phyloP scores from a whole-genome alignment of 2,329 filamentous ascomycete genomes.

The Magnaporthales sp. region DNA sequence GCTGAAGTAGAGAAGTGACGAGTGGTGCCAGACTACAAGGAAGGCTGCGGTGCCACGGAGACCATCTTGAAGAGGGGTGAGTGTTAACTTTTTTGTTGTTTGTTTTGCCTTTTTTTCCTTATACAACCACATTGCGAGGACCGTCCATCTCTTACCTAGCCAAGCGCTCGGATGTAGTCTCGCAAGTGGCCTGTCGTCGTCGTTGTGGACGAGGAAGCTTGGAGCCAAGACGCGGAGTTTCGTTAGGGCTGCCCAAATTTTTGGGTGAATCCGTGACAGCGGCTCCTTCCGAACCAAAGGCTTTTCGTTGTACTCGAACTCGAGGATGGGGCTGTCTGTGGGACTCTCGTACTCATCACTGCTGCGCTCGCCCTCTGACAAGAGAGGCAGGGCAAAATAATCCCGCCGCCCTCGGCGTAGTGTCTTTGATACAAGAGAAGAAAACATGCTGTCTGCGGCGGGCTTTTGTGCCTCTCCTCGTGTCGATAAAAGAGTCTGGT shows the following conservation, averaged over 20 bases:
- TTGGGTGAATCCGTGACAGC: background rate
- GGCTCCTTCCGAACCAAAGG: background rate
- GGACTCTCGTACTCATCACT: background rate
- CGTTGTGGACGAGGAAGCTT: slow-evolving; percentile 3
- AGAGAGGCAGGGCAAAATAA: background rate
- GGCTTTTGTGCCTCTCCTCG: background rate
- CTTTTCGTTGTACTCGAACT: background rate
- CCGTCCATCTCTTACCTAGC: background rate
- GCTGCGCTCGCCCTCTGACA: background rate
- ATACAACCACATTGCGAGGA: background rate
- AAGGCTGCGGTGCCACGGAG: slow-evolving; percentile 46
- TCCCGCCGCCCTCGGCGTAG: background rate
- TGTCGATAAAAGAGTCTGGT: too few relatives aligned
- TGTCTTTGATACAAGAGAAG: background rate
- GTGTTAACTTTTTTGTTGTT: background rate
- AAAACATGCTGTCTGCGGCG: background rate
- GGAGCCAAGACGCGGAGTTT: background rate
- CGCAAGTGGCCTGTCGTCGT: background rate
- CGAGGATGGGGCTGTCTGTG: background rate
- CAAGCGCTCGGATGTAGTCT: slow-evolving; percentile 4
- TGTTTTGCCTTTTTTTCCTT: too few relatives aligned
- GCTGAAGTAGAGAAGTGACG: slow-evolving; percentile 20
- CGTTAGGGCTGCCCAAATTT: background rate
- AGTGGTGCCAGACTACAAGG: slow-evolving; percentile 43
- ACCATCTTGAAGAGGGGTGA: slow-evolving; percentile 29